Conservation (phyloP, 1,284 basidiomycete genomes). For the Anthracocystis panici-leucophaei region DNA sequence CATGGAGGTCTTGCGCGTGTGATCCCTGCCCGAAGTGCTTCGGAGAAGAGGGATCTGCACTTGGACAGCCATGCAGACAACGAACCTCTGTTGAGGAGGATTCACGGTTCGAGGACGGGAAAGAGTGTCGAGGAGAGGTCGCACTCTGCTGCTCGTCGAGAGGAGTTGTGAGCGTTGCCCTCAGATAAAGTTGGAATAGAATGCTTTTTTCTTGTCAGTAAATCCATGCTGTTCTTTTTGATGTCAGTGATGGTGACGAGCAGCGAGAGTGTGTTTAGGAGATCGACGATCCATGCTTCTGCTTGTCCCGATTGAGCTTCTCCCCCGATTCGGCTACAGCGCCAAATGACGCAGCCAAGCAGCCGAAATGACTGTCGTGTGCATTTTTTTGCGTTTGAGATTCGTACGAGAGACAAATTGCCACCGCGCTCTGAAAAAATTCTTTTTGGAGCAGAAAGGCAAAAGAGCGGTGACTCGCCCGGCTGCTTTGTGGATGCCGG, state of each 20-base stretch:
- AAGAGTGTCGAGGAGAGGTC: constrained; percentile 27
- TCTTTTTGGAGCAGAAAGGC: neutral
- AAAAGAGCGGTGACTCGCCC: constrained; percentile 6
- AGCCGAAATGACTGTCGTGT: neutral
- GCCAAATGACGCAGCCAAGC: constrained; percentile 4
- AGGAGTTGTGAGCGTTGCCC: constrained; percentile 23
- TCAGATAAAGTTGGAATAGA: neutral
- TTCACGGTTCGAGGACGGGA: constrained; percentile 33
- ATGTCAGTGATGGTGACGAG: neutral
- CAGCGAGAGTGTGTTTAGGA: neutral
- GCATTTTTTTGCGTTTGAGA: neutral
- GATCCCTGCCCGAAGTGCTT: constrained; percentile 21
- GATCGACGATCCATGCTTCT: neutral
- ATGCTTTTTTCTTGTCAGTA: neutral
- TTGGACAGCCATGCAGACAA: constrained; percentile 37
- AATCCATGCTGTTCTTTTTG: too few relatives aligned
- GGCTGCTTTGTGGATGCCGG: neutral
- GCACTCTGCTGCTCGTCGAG: constrained; percentile 27
- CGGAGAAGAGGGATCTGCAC: constrained; percentile 33
- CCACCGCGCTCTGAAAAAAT: constrained; percentile 2
- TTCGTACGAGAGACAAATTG: constrained; percentile 3
- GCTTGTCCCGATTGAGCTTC: too few relatives aligned
- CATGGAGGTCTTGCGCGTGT: constrained; percentile 47
- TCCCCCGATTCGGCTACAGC: neutral
- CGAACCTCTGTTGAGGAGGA: constrained; percentile 40